phyloP scores from a whole-genome alignment of 2,329 filamentous ascomycete species.

The Trichoderma atrobrunneum region DNA sequence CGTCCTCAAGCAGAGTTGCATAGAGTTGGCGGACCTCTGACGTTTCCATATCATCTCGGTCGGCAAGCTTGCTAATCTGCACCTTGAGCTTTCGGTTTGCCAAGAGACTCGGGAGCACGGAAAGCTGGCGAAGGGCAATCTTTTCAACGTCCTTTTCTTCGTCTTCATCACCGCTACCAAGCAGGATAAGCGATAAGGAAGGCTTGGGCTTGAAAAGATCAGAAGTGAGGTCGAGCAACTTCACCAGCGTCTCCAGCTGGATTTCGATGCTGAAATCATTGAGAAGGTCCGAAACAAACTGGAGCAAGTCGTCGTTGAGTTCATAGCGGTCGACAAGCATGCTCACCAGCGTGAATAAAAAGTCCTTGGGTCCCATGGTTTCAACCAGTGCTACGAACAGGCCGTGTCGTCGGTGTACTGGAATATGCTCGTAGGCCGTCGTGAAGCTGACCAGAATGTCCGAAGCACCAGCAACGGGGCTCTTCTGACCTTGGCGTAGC shows the following conservation, averaged over 20 bases:
- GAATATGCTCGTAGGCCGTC: constrained; percentile 94
- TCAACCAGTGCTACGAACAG: constrained; percentile 83
- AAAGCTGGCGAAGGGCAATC: constrained; percentile 53
- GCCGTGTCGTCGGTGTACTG: constrained; percentile 75
- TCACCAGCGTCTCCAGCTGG: constrained; percentile 76
- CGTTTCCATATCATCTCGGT: constrained; percentile 62
- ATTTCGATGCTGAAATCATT: constrained; percentile 68
- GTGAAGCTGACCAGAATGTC: constrained; percentile 95
- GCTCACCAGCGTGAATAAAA: constrained; percentile 80
- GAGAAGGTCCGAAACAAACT: constrained; percentile 74
- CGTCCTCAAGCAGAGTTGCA: constrained; percentile 63
- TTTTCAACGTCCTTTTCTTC: constrained; percentile 49
- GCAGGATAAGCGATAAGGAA: constrained; percentile 66
- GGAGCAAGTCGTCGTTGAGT: constrained; percentile 67
- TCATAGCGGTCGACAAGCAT: constrained; percentile 91
- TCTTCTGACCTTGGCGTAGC: constrained; percentile 75
- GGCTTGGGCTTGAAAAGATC: constrained; percentile 77
- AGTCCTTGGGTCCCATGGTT: constrained; percentile 81
- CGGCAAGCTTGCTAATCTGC: constrained; percentile 56
- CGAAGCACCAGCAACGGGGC: constrained; percentile 75
- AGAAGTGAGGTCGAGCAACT: constrained; percentile 69
- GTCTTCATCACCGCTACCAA: constrained; percentile 54
- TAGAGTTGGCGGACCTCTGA: constrained; percentile 68
- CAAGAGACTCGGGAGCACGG: constrained; percentile 56
- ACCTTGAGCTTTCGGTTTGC: constrained; percentile 55